Percentiles rank a stretch among this genome's conserved stretches.
Conservation (phyloP, 352 stramenopile species). For the Phytophthora fragariaefolia region DNA sequence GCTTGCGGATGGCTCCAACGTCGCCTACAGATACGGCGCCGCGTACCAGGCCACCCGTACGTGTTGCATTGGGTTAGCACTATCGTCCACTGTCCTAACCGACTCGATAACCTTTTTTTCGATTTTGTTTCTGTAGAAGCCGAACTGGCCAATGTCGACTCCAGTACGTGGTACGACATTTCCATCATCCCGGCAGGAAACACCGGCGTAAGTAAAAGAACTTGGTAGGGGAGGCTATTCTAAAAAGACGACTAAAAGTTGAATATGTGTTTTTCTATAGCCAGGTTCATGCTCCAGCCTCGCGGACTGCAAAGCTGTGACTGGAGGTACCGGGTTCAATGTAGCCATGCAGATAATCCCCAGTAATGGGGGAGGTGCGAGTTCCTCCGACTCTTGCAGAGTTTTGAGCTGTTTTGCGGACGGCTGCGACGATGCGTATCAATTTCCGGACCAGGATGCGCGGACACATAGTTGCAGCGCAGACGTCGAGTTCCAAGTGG, state of each 20-base stretch:
- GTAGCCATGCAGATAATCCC: constrained; percentile 75
- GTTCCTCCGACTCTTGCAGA: constrained; percentile 46
- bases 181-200: constrained; percentile 73
- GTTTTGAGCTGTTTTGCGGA: constrained; percentile 63
- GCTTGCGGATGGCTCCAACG: constrained; percentile 38
- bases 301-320: constrained; percentile 61
- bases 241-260: constrained; percentile 17
- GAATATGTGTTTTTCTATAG: constrained; percentile 18
- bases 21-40: constrained; percentile 38
- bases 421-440: constrained; percentile 72
- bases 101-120: constrained; percentile 4
- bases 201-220: constrained; percentile 36
- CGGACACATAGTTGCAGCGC: constrained; percentile 69
- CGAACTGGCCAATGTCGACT: constrained; percentile 69
- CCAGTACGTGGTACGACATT: constrained; percentile 75
- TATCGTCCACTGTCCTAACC: constrained; percentile 3
- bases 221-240: too few relatives aligned
- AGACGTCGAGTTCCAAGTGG: constrained; percentile 60
- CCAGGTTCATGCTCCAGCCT: constrained; percentile 67
- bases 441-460: constrained; percentile 70
- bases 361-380: constrained; percentile 27
- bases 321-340: constrained; percentile 72
- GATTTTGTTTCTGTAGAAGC: constrained; percentile 44
- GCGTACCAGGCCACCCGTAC: constrained; percentile 43
- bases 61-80: constrained; percentile 5